A percentile compares a stretch with the other conserved stretches of the same genome.
Conservation (phyloP, 805 yeast species). For the Danielia oregonensis region DNA sequence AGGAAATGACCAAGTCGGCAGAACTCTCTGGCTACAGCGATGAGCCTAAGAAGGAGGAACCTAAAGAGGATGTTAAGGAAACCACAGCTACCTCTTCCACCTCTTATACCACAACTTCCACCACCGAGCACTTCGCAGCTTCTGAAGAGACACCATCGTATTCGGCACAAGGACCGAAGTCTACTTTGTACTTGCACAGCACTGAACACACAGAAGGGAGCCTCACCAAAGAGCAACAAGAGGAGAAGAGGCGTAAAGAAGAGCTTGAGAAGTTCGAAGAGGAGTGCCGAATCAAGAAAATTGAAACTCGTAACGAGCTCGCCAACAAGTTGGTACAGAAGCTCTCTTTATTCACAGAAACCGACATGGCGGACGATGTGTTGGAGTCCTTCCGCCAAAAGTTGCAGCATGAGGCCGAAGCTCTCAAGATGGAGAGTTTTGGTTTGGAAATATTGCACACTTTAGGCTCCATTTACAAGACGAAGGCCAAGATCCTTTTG, state of each 20-base stretch:
- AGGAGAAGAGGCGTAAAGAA: constrained; percentile 42
- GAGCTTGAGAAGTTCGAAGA: constrained; percentile 69
- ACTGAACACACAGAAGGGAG: constrained; percentile 6
- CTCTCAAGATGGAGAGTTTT: constrained; percentile 76
- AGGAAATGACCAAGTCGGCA: constrained; percentile 40
- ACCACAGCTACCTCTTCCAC: constrained; percentile 6
- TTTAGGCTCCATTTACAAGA: constrained; percentile 63
- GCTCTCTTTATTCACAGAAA: constrained; percentile 41
- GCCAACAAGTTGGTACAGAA: constrained; percentile 50
- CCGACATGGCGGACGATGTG: constrained; percentile 43
- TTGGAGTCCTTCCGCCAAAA: constrained; percentile 53
- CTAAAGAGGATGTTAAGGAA: constrained; percentile 35
- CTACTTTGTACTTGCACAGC: constrained; percentile 15
- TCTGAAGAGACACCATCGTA: background rate
- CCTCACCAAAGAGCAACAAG: constrained; percentile 36
- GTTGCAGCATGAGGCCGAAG: constrained; percentile 77
- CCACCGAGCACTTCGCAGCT: background rate
- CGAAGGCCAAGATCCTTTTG: constrained; percentile 61
- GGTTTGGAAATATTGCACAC: constrained; percentile 80
- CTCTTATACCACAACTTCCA: constrained; percentile 8
- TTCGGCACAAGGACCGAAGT: background rate
- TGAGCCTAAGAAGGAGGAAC: constrained; percentile 23
- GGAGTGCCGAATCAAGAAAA: constrained; percentile 65
- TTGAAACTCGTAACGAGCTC: constrained; percentile 61
- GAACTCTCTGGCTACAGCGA: constrained; percentile 37